Percentiles rank a stretch among this genome's conserved stretches.
These are phyloP conservation scores for Aurantiochytrium sp. DNA, from an alignment of 108 stramenopile genomes.

Conservation along the genomic window DNA sequence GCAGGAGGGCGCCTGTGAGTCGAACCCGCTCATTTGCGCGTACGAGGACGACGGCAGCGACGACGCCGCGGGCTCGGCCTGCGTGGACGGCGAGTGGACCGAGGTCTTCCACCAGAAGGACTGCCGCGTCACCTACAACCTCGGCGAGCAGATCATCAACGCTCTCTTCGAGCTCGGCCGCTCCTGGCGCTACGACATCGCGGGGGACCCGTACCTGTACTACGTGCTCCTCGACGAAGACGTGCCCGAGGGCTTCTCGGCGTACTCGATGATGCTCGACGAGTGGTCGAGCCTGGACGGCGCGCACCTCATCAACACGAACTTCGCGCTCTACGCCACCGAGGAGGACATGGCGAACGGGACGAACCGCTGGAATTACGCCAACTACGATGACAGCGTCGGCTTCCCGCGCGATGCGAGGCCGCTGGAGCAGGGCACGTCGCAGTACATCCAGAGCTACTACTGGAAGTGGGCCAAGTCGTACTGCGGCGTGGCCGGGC, in stretches of 20 bases:
- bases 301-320: constrained; percentile 4
- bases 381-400: not conserved
- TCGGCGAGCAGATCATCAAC: not conserved
- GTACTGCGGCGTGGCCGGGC: constrained; percentile 15
- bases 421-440: not conserved
- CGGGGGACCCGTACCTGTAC: not conserved
- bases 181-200: not conserved
- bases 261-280: not conserved
- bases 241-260: not conserved
- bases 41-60: not conserved
- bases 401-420: constrained; percentile 13
- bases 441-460: not conserved
- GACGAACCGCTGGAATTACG: not conserved
- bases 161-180: not conserved
- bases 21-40: not conserved
- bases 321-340: not conserved
- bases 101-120: not conserved
- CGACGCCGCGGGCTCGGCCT: not conserved
- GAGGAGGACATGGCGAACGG: not conserved
- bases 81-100: not conserved
- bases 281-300: not conserved
- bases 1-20: not conserved
- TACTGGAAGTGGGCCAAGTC: not conserved
- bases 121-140: not conserved
- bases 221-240: not conserved